These are phyloP conservation scores for Malus hybrid DNA, from an alignment of 331 rosid genomes.

Conservation along the genomic window DNA sequence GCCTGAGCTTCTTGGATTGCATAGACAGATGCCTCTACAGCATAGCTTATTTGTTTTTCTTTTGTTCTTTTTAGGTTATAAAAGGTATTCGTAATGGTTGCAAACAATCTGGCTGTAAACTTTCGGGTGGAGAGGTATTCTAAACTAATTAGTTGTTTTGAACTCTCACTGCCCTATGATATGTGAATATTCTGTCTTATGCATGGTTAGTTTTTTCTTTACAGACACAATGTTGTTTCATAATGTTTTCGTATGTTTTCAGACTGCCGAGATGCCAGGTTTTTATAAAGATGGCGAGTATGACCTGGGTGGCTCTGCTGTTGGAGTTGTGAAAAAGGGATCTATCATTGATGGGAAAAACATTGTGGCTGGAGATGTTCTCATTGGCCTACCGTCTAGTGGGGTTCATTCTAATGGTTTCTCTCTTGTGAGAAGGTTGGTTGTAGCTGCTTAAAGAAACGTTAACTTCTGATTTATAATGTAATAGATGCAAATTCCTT, in stretches of 20 bases:
- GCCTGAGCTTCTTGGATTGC: neutral
- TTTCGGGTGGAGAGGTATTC: conserved; percentile 91
- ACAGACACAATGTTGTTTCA: neutral
- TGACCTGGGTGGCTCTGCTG: conserved; percentile 92
- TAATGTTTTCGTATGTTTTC: conserved; percentile 15
- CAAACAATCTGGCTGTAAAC: conserved; percentile 73
- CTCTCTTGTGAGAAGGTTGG: conserved; percentile 84
- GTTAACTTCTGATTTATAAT: no score
- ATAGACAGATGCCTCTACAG: neutral
- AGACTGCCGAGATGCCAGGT: conserved; percentile 99
- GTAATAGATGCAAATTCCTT: no score
- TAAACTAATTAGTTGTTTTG: no score
- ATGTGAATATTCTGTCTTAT: no score
- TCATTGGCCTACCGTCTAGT: conserved; percentile 83
- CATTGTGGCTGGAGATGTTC: conserved; percentile 62
- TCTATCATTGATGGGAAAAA: conserved; percentile 65
- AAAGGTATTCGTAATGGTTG: conserved; percentile 88
- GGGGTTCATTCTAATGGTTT: conserved; percentile 93
- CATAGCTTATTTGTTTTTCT: neutral
- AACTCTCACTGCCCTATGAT: no score
- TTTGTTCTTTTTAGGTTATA: conserved; percentile 41
- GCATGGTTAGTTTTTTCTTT: no score
- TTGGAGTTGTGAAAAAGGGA: conserved; percentile 73
- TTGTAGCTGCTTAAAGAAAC: neutral
- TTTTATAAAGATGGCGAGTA: conserved; percentile 83